Conservation (phyloP, 148 eudicot species). For the Pharnaceum exiguum region DNA sequence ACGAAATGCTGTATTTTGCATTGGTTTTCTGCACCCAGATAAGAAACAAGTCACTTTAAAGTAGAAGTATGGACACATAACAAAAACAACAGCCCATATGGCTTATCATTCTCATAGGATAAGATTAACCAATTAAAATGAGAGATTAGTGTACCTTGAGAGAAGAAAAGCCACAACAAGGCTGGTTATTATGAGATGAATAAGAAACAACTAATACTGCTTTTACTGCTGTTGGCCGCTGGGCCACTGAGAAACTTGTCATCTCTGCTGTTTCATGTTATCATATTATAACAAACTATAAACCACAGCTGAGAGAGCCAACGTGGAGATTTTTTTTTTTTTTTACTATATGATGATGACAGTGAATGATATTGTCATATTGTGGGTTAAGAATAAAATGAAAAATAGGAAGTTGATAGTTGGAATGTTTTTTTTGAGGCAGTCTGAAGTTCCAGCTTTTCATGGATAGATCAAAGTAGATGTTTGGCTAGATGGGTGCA, state of each 20-base stretch:
- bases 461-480: slow-evolving; percentile 17
- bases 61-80: not conserved
- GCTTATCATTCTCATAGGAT: not conserved
- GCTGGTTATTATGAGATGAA: slow-evolving; percentile 6
- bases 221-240: slow-evolving; percentile 23
- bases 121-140: not conserved
- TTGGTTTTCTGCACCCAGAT: slow-evolving; percentile 23
- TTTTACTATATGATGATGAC: too few species aligned
- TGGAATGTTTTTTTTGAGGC: not conserved
- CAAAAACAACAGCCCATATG: not conserved
- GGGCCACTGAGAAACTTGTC: slow-evolving; percentile 23
- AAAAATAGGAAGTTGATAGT: not conserved
- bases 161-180: slow-evolving; percentile 17
- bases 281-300: too few species aligned
- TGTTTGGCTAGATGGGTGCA: slow-evolving; percentile 15
- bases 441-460: not conserved
- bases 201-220: slow-evolving; percentile 12
- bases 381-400: not conserved
- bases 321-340: too few species aligned
- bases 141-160: slow-evolving; percentile 29
- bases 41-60: not conserved
- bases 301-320: not conserved
- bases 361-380: not conserved
- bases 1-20: slow-evolving; percentile 24
- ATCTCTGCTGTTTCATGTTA: slow-evolving; percentile 25